Conservation (phyloP, 306 rosid genomes). For the Cyamopsis tetragonoloba region DNA sequence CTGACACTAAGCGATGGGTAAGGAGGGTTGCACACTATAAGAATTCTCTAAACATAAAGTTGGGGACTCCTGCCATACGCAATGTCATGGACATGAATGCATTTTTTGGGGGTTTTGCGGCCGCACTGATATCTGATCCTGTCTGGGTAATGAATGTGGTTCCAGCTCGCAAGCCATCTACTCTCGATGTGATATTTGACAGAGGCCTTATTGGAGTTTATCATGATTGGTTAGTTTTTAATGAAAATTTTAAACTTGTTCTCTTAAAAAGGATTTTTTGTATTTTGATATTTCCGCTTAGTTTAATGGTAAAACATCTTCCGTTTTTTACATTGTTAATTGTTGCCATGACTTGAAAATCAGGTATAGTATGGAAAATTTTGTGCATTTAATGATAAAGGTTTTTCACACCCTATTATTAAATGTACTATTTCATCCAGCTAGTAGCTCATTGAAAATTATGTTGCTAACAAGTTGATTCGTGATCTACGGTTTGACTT, state of each 20-base stretch:
- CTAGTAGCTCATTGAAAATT: neutral
- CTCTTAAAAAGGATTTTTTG: neutral
- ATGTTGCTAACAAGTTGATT: neutral
- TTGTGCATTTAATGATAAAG: neutral
- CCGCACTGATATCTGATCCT: slow-evolving; percentile 75
- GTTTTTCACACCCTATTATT: neutral
- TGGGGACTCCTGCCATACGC: slow-evolving; percentile 87
- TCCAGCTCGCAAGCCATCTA: slow-evolving; percentile 70
- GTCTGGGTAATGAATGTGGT: slow-evolving; percentile 97
- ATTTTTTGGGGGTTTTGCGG: slow-evolving; percentile 95
- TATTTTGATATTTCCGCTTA: neutral
- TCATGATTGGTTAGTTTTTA: slow-evolving; percentile 80
- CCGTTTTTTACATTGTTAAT: neutral
- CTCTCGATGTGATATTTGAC: slow-evolving; percentile 75
- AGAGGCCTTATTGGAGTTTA: slow-evolving; percentile 92
- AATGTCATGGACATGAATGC: slow-evolving; percentile 98
- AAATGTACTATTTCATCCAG: neutral
- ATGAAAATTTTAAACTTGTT: neutral
- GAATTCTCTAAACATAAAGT: slow-evolving; percentile 65
- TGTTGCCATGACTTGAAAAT: neutral
- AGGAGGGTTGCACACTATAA: slow-evolving; percentile 79
- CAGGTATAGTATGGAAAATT: neutral
- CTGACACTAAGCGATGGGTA: slow-evolving; percentile 86
- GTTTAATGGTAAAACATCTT: neutral
- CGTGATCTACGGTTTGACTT: neutral